Percentiles rank a stretch among this genome's conserved stretches.
Conservation (phyloP, 345 rosid genomes). For the Pistacia vera region DNA sequence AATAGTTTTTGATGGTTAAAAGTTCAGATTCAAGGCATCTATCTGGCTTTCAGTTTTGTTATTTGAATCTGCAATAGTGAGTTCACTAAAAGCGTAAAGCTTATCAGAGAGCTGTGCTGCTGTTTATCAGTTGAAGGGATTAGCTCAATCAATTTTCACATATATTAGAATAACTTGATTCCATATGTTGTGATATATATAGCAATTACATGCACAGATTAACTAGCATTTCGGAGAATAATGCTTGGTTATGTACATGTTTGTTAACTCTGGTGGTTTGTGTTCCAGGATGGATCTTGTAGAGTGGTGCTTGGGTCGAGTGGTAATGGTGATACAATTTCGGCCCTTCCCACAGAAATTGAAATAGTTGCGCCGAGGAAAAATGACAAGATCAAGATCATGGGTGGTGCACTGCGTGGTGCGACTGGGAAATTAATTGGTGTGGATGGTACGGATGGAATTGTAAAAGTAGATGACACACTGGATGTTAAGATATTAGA, state of each 20-base stretch:
- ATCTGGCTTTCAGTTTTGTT: background rate
- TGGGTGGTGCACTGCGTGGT: constrained; percentile 86
- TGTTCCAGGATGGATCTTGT: constrained; percentile 80
- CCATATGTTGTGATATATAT: no score
- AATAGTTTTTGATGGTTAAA: no score
- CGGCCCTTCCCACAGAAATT: constrained; percentile 52
- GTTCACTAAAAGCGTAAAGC: background rate
- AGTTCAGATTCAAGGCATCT: background rate
- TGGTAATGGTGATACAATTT: constrained; percentile 60
- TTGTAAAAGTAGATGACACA: constrained; percentile 80
- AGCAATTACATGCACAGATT: background rate
- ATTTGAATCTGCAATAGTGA: background rate
- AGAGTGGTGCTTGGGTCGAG: constrained; percentile 63
- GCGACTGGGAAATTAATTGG: constrained; percentile 86
- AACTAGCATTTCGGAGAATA: background rate
- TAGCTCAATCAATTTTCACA: background rate
- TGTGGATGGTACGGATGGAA: constrained; percentile 88
- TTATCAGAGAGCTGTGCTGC: background rate
- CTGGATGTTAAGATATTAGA: constrained; percentile 94
- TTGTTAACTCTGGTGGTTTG: background rate
- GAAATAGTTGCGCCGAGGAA: constrained; percentile 79
- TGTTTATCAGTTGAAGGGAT: background rate
- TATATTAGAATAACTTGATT: background rate
- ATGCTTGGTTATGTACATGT: no score
- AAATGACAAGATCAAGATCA: constrained; percentile 78